A percentile compares a stretch with the other conserved stretches of the same genome.
Conservation (phyloP, 768 basidiomycete genomes). For the Lactifluus volemus region DNA sequence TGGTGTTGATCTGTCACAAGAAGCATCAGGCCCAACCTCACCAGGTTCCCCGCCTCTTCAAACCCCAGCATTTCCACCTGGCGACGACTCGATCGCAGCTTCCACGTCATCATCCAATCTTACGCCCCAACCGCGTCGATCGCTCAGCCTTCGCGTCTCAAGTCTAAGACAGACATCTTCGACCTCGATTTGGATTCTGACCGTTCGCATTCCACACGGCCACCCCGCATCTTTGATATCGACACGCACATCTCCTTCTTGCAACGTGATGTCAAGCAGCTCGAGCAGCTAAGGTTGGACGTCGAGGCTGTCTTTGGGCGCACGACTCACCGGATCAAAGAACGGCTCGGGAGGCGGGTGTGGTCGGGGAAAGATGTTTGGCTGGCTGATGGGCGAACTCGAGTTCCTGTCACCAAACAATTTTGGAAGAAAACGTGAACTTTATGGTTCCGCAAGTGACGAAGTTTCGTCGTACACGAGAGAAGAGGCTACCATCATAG, state of each 20-base stretch:
- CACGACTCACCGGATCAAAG: slow-evolving; percentile 55
- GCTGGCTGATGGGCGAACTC: slow-evolving; percentile 28
- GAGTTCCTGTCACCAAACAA: slow-evolving; percentile 33
- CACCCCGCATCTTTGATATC: slow-evolving; percentile 40
- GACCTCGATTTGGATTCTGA: slow-evolving; percentile 29
- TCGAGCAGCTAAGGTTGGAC: slow-evolving; percentile 37
- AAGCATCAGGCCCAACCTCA: background rate
- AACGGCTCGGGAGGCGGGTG: slow-evolving; percentile 69
- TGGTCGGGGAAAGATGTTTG: slow-evolving; percentile 55
- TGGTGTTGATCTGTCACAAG: background rate
- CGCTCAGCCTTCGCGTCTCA: background rate
- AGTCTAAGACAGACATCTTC: slow-evolving; percentile 20
- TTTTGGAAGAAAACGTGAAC: slow-evolving; percentile 44
- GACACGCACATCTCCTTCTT: slow-evolving; percentile 50
- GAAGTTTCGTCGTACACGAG: background rate
- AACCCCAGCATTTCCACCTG: no score
- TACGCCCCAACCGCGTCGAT: background rate
- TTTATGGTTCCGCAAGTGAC: slow-evolving; percentile 24
- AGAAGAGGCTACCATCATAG: background rate
- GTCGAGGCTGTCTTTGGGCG: slow-evolving; percentile 40
- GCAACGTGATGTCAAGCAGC: slow-evolving; percentile 41
- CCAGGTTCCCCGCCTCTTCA: background rate
- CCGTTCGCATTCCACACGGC: slow-evolving; percentile 17
- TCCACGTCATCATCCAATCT: background rate
- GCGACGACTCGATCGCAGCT: background rate